Base-by-base conservation (phyloP, 148 eudicot species). In the Chenopodium formosanum region DNA sequence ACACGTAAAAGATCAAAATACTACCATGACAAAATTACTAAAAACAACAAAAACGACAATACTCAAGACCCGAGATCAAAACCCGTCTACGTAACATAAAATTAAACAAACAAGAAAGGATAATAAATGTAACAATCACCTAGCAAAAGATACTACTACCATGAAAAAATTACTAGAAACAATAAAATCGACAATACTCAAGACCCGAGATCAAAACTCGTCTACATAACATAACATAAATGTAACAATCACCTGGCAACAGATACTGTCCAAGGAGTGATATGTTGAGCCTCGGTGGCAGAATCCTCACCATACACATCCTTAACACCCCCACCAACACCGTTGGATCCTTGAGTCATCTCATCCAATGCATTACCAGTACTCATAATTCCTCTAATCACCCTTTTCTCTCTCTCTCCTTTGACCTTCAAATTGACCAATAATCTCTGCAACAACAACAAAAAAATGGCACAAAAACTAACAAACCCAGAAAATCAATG, bases 301-400 rank as follows among this genome's bases (percentile, higher is more conserved):
- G 79, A 85, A 87, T 93, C 98, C 86, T 94, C 97, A 73, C 98
- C 97, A 65, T 94, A 92, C 60, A 88, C 83, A 82, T 94, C 98
- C 81, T 80, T 73, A 80, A 90, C 94, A 52, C 98, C 98, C 34
- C 94, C 96, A 63, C 78, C 88, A 50, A 85, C 88, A 82, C 85
- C 92, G 76, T 78, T 73, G n/a, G 81, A 65, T 83, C 89, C 94
- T 44, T 70, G 86, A 23, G 71, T 72, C 79, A 85, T 65, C 63
- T 86, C 86, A 72, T 83, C 82, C 80, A 86, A 65, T 74, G 81
- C 82, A 80, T 82, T 86, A 53, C 79, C 85, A 81, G 83, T 82
- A 44, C 70, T 86, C 90, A 86, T 87, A 22, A 67, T 69, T 82
- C 76, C 63, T 63, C 79, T 85, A 4, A 69, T 72, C 70, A 74